Evolutionary conservation across 2,329 filamentous ascomycete species (phyloP).

Genomic region (Lojkania enalia): DNA sequence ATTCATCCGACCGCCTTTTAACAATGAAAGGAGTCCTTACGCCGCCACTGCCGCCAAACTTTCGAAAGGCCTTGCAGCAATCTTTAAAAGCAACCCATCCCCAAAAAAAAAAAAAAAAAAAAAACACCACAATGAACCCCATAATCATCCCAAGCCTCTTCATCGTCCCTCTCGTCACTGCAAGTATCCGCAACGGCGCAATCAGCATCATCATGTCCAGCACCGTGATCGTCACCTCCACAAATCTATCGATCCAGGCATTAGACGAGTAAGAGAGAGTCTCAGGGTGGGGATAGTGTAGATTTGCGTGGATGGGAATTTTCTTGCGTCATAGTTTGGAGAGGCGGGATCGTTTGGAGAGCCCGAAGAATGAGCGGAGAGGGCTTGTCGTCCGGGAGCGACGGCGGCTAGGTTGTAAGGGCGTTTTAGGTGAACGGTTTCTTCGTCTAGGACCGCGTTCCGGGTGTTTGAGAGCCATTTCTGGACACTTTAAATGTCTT

Average conservation of each 20-base stretch:
- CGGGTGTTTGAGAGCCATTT: conserved; percentile 14
- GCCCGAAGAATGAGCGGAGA: conserved; percentile 12
- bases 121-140: conserved; percentile 15
- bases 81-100: conserved; percentile 9
- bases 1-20: neutral
- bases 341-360: conserved; percentile 9
- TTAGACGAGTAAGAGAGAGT: conserved; percentile 12
- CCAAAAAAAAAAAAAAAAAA: too few relatives aligned
- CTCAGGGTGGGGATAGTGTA: conserved; percentile 5
- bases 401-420: conserved; percentile 10
- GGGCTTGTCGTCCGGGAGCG: conserved; percentile 8
- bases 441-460: conserved; percentile 12
- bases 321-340: conserved; percentile 11
- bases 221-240: conserved; percentile 5
- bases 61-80: conserved; percentile 12
- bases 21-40: conserved; percentile 1
- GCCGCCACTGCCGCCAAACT: conserved; percentile 12
- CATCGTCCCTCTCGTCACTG: conserved; percentile 7
- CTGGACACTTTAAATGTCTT: conserved; percentile 6
- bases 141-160: conserved; percentile 16
- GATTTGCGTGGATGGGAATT: neutral
- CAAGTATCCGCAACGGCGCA: conserved; percentile 16
- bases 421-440: conserved; percentile 11
- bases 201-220: conserved; percentile 19
- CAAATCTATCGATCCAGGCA: conserved; percentile 10